Evolutionary conservation across 225 moss, liverwort and hornwort species (phyloP), one percentile per base, ranked within the genome.

Genomic region (Physcomitrellopsis africana): DNA sequence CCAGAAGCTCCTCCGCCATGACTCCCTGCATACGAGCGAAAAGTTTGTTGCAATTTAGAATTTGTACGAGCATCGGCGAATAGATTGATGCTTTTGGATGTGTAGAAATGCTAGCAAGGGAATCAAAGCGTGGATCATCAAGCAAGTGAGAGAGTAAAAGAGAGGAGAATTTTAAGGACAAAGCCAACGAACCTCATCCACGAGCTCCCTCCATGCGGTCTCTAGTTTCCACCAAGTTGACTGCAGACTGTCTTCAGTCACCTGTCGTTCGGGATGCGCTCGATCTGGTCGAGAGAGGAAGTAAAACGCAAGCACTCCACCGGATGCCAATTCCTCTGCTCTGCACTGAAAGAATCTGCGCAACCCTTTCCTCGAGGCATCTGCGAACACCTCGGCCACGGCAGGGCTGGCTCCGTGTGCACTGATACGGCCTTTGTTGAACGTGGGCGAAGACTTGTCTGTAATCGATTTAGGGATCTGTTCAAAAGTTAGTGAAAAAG

Each of bases 361-460:
- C 69, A 93, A 29, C 18, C 79, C 82, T 63, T 64, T 68, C 59
- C 62, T 68, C 18, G 75, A 85, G 17, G 80, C 83, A n/a, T 84
- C 75, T 29, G 80, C 76, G 12, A 78, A 91, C 8, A 80, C 83
- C 51, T 74, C 67, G 14, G 76, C 79, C 45, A 79, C 83, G 11
- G 57, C 81, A 12, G 71, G 78, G 24, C 54, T 79, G 1, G 82
- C 55, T 24, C 80, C 81, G 9, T 87, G 61, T 11, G 32, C 52
- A 24, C 82, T 64, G 6, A 83, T 73, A 44, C 23, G 64, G 23
- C 83, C 89, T 75, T 78, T 84, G 70, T 89, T 91, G 76, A 77
- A 93, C 5, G 89, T 84, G 11, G 79, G 80, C 44, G 83, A 91
- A 5, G 70, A 44, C 64, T 85, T 80, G 67, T 90, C 87, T 17